A percentile compares a stretch with the other conserved stretches of the same genome.
Conservation (phyloP, 1,139 yeast genomes). For the Meyerozyma smithsonii region DNA sequence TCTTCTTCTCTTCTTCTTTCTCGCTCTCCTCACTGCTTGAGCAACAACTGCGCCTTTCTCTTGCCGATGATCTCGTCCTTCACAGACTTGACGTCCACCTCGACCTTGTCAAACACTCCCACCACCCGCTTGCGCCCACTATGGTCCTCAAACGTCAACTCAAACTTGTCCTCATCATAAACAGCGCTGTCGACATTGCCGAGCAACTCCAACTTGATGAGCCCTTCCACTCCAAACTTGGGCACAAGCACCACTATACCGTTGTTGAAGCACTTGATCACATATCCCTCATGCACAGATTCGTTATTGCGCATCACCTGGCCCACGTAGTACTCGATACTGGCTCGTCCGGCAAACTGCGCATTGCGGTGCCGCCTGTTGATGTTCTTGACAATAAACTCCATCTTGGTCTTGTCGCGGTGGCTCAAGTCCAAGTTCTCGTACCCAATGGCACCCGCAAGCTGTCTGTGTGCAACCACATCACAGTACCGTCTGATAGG, state of each 20-base stretch:
- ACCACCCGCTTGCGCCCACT: conserved; percentile 45
- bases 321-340: conserved; percentile 96
- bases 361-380: conserved; percentile 96
- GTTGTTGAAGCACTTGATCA: conserved; percentile 87
- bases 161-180: conserved; percentile 76
- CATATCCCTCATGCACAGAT: conserved; percentile 78
- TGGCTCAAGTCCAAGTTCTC: conserved; percentile 79
- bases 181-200: conserved; percentile 61
- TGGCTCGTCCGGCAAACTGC: conserved; percentile 97
- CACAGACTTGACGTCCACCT: conserved; percentile 74
- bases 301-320: conserved; percentile 88
- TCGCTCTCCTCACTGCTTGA: conserved; percentile 27
- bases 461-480: conserved; percentile 93
- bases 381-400: conserved; percentile 79
- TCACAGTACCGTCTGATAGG: conserved; percentile 99
- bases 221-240: conserved; percentile 94
- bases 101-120: conserved; percentile 80
- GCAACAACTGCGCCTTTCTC: conserved; percentile 78
- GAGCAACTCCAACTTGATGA: conserved; percentile 75
- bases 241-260: conserved; percentile 96
- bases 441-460: conserved; percentile 95
- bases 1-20: background rate
- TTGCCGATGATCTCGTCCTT: conserved; percentile 88
- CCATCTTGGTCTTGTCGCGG: conserved; percentile 89
- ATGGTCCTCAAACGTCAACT: conserved; percentile 50